A percentile compares a stretch with the other conserved stretches of the same genome.
phyloP scores from a whole-genome alignment of 495 filamentous ascomycete species.

The Xylaria flabelliformis region DNA sequence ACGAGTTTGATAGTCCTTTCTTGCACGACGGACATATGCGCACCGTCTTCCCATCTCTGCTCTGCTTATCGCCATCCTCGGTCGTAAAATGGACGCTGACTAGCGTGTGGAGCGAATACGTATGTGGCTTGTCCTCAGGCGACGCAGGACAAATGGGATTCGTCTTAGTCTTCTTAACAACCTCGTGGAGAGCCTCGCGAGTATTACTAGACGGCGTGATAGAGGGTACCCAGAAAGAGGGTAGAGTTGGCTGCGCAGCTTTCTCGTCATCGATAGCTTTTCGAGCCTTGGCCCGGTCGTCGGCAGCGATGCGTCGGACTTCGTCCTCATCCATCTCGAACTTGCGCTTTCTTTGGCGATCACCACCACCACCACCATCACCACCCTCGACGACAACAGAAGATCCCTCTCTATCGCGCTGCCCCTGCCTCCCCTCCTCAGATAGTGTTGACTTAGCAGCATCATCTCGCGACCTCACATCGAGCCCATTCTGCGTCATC shows the following conservation, averaged over 20 bases:
- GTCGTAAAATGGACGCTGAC: conserved; percentile 81
- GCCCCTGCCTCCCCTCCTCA: conserved; percentile 6
- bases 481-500: conserved; percentile 71
- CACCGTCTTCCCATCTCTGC: conserved; percentile 41
- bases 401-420: conserved; percentile 15
- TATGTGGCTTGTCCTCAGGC: conserved; percentile 69
- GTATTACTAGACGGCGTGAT: conserved; percentile 70
- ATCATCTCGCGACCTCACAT: too few relatives aligned
- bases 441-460: conserved; percentile 30
- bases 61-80: conserved; percentile 62
- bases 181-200: conserved; percentile 56
- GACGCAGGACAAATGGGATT: conserved; percentile 83
- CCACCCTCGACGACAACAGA: conserved; percentile 34
- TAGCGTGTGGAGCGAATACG: conserved; percentile 82
- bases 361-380: conserved; percentile 31
- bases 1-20: conserved; percentile 80
- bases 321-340: conserved; percentile 87
- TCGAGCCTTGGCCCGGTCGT: conserved; percentile 73
- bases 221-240: conserved; percentile 94
- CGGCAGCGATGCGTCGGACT: conserved; percentile 69
- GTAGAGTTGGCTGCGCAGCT: conserved; percentile 74
- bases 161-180: conserved; percentile 70
- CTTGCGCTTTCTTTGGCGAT: conserved; percentile 65
- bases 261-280: conserved; percentile 76
- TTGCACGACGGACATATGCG: conserved; percentile 88